Base-by-base conservation (phyloP, 176 grass and related monocot species). In the Olyra latifolia region DNA sequence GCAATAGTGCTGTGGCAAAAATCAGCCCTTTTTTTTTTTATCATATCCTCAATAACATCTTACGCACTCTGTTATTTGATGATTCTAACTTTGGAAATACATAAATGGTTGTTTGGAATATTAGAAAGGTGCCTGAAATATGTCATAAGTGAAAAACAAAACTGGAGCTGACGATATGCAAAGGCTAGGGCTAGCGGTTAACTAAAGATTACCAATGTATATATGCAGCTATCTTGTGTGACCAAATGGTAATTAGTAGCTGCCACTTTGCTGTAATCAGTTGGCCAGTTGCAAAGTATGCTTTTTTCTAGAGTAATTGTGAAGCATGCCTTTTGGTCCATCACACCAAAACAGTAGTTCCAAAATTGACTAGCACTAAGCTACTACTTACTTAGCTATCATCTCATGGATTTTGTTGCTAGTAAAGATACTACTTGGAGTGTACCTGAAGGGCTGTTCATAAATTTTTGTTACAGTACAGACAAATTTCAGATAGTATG, bases 281-380 rank as follows among this genome's bases (percentile, higher is more conserved):
- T 79, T 88, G 70, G 62, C 69, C 87, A 80, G 50, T 75, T 84
- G 60, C 75, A 79, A 74, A 80, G 69, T 29, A 3, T 59, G 66
- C 46, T 27, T 48, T 35, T 72, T n/a, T 82, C 32, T 25, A 52
- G 60, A n/a, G n/a, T n/a, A n/a, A n/a, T n/a, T n/a, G n/a, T n/a
- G n/a, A n/a, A n/a, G n/a, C n/a, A n/a, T n/a, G 50, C 53, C 59
- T 60, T 84, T 59, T 69, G 76, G 74, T 80, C 75, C 75, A 70
- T 69, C 68, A 61, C 27, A 40, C 52, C 60, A 40, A 76, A 84
- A 47, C 32, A 40, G 62, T 27, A 74, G 58, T 83, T 53, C 23
- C 41, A 23, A 83, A 70, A 56, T 5, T 83, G 22, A 74, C 52
- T 66, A 28, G 16, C n/a, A n/a, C n/a, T n/a, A n/a, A n/a, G n/a